phyloP scores from a whole-genome alignment of 2,329 filamentous ascomycete genomes.

The Penicillium sp. region DNA sequence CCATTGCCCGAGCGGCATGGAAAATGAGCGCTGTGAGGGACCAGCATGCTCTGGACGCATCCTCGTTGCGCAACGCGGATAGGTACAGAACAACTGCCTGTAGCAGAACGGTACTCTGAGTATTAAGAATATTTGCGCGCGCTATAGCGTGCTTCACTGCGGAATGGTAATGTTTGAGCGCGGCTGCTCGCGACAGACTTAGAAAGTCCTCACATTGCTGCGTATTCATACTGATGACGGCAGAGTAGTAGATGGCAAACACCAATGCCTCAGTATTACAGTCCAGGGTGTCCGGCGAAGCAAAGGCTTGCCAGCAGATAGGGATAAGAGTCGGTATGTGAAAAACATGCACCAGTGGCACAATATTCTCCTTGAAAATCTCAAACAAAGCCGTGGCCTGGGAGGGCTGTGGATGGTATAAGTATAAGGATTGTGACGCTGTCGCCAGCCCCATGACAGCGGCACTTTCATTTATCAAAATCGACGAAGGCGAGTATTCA shows the following conservation, averaged over 20 bases:
- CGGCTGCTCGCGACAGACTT: conserved; percentile 46
- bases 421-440: conserved; percentile 51
- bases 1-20: conserved; percentile 31
- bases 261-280: conserved; percentile 57
- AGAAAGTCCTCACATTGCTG: conserved; percentile 50
- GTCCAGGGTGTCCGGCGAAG: conserved; percentile 47
- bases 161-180: conserved; percentile 57
- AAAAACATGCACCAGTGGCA: conserved; percentile 57
- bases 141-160: conserved; percentile 61
- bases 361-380: conserved; percentile 37
- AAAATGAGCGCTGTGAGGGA: conserved; percentile 30
- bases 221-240: conserved; percentile 52
- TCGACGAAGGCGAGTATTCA: conserved; percentile 48
- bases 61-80: conserved; percentile 40
- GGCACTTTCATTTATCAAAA: conserved; percentile 40
- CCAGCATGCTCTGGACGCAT: conserved; percentile 29
- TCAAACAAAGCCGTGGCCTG: conserved; percentile 16
- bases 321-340: conserved; percentile 54
- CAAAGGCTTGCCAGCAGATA: conserved; percentile 48
- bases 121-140: conserved; percentile 59
- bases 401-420: conserved; percentile 50
- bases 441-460: conserved; percentile 50
- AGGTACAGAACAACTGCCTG: conserved; percentile 62
- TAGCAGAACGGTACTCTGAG: conserved; percentile 57
- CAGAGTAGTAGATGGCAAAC: conserved; percentile 61